Evolutionary conservation across 2,329 filamentous ascomycete species (phyloP).

Genomic region (Aspergillus amoenus): DNA sequence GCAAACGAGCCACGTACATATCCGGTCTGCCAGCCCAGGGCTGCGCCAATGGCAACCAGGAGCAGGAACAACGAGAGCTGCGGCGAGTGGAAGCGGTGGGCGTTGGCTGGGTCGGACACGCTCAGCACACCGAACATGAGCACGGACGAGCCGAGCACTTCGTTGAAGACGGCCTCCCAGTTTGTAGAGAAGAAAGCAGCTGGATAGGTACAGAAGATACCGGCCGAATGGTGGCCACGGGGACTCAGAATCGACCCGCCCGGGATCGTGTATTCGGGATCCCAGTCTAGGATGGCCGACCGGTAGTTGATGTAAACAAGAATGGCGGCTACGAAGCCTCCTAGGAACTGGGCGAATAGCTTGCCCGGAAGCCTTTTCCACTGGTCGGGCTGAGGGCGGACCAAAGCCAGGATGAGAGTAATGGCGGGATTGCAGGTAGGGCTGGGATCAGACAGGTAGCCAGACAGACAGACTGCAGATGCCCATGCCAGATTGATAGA

Average conservation of each 20-base stretch:
- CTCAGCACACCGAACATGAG: slow-evolving; percentile 31
- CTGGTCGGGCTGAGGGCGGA: slow-evolving; percentile 28
- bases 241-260: slow-evolving; percentile 30
- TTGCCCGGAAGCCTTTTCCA: slow-evolving; percentile 30
- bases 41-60: slow-evolving; percentile 29
- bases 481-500: slow-evolving; percentile 37
- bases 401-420: slow-evolving; percentile 26
- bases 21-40: slow-evolving; percentile 34
- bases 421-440: slow-evolving; percentile 29
- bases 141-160: slow-evolving; percentile 28
- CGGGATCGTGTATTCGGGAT: slow-evolving; percentile 32
- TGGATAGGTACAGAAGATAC: slow-evolving; percentile 31
- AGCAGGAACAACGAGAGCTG: slow-evolving; percentile 29
- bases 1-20: slow-evolving; percentile 25
- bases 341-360: slow-evolving; percentile 28
- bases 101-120: slow-evolving; percentile 28
- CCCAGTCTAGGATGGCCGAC: slow-evolving; percentile 31
- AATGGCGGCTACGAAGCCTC: slow-evolving; percentile 31
- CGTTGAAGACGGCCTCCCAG: slow-evolving; percentile 33
- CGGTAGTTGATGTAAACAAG: slow-evolving; percentile 33
- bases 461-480: slow-evolving; percentile 27
- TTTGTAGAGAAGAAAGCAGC: slow-evolving; percentile 26
- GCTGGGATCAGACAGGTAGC: slow-evolving; percentile 29
- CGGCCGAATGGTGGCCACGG: slow-evolving; percentile 28
- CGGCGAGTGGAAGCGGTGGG: slow-evolving; percentile 24